Base-by-base conservation (phyloP, 2,329 filamentous ascomycete species). In the Fusarium armeniacum region DNA sequence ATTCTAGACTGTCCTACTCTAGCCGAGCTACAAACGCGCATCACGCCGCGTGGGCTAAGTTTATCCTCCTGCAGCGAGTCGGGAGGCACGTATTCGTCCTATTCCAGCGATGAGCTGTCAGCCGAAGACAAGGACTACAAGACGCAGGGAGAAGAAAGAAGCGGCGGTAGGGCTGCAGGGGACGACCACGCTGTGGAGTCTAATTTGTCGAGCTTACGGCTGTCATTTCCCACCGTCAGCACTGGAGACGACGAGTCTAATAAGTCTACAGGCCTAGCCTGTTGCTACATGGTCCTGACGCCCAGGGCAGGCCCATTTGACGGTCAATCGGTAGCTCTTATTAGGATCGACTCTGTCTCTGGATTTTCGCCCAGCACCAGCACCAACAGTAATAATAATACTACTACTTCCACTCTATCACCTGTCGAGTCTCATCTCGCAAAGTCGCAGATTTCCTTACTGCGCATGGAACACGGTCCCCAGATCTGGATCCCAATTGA, bases 301-400 rank as follows among this genome's bases (percentile, higher is more conserved):
- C 85, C 85, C 20, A 83, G 81, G 59, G 84, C 84, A 12, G 85
- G 85, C 11, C 79, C 82, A 16, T 82, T 87, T 47, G 84, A 87
- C 65, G 83, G 82, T 16, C 83, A 83, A 63, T 75, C 83, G 33
- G 81, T 86, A 32, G 84, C 83, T 40, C 79, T 86, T 53, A 68
- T 86, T 69, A 83, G 81, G 24, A 73, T 85, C 44, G 49, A 16
- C 44, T 46, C 26, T 9, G 44, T 46, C 44, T 46, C 44, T 33
- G 44, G 44, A 8, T 46, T 46, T 46, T 46, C 44, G 28, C n/a
- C 44, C 8, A 20, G 9, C 28, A 30, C 28, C 28, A 30, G 28
- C 10, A 28, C 26, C 43, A 45, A 26, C 41, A 45, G 18, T 28
- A 35, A 35, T 73, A 45, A 26, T 15, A 45, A 49, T 4, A 30